These are phyloP conservation scores for Phyllosticta paracitricarpa DNA, from an alignment of 2,329 filamentous ascomycete species.

Conservation along the genomic window DNA sequence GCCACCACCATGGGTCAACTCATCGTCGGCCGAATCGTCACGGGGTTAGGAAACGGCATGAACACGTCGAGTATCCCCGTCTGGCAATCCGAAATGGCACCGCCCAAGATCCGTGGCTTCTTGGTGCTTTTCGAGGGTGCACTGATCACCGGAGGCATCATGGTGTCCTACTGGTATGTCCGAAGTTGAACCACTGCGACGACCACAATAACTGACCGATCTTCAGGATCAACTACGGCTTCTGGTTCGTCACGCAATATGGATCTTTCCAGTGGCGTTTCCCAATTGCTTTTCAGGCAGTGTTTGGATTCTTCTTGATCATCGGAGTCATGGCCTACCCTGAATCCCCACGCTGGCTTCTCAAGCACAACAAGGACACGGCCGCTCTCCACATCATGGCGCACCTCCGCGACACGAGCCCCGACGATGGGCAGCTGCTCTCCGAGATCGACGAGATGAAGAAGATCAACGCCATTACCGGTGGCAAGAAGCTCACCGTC, in stretches of 20 bases:
- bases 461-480: constrained; percentile 38
- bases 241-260: constrained; percentile 26
- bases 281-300: constrained; percentile 42
- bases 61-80: constrained; percentile 45
- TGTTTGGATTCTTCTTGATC: constrained; percentile 36
- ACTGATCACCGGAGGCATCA: constrained; percentile 39
- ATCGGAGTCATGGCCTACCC: constrained; percentile 29
- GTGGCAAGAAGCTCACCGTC: constrained; percentile 29
- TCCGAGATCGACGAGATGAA: constrained; percentile 51
- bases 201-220: not conserved
- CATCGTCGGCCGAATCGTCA: constrained; percentile 42
- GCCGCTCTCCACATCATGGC: constrained; percentile 42
- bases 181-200: not conserved
- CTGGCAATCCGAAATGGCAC: constrained; percentile 43
- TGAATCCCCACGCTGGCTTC: constrained; percentile 24
- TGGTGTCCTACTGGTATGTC: constrained; percentile 38
- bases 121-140: constrained; percentile 49
- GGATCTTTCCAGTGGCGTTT: constrained; percentile 37
- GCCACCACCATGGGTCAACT: constrained; percentile 31
- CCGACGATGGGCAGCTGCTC: constrained; percentile 45
- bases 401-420: constrained; percentile 35
- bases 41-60: constrained; percentile 45
- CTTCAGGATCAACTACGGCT: constrained; percentile 36
- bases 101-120: constrained; percentile 47
- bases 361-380: constrained; percentile 29